Conservation (phyloP, 2,329 filamentous ascomycete genomes). For the Pyricularia sp. region DNA sequence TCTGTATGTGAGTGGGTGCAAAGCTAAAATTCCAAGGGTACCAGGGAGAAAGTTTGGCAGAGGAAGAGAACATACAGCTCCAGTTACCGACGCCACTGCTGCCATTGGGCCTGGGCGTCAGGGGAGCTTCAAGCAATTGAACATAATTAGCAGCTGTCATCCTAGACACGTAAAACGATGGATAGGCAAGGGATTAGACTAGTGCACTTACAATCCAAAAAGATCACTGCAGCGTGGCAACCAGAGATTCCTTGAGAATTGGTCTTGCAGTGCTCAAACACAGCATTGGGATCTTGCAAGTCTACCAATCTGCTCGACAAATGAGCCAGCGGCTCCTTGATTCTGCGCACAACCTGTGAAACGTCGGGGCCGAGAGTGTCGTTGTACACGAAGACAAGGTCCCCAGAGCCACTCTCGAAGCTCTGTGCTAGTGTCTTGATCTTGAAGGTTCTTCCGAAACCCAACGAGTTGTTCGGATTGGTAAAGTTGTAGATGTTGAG, state of each 20-base stretch:
- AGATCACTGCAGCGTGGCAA: slow-evolving; percentile 65
- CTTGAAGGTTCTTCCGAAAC: slow-evolving; percentile 53
- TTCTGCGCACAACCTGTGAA: slow-evolving; percentile 54
- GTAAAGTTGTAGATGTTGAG: slow-evolving; percentile 75
- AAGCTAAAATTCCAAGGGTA: neutral
- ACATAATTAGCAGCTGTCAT: neutral
- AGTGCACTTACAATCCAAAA: slow-evolving; percentile 35
- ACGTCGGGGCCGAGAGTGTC: slow-evolving; percentile 62
- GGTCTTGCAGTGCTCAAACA: slow-evolving; percentile 45
- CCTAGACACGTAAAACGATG: neutral
- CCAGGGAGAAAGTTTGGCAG: neutral
- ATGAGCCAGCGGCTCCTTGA: slow-evolving; percentile 45
- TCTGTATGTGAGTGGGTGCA: neutral
- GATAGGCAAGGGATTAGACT: neutral
- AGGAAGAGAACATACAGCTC: neutral
- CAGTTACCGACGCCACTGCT: neutral
- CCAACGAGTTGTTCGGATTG: slow-evolving; percentile 64
- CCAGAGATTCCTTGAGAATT: slow-evolving; percentile 54
- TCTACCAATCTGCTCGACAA: slow-evolving; percentile 37
- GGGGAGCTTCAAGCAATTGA: neutral
- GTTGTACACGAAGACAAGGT: slow-evolving; percentile 71
- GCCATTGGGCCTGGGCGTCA: neutral
- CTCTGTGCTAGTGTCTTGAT: slow-evolving; percentile 59
- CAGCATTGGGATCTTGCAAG: slow-evolving; percentile 15
- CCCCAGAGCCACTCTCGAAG: slow-evolving; percentile 54